Evolutionary conservation across 768 basidiomycete species (phyloP), one percentile per base, ranked within the genome.

Genomic region (Daedaleopsis sinensis): DNA sequence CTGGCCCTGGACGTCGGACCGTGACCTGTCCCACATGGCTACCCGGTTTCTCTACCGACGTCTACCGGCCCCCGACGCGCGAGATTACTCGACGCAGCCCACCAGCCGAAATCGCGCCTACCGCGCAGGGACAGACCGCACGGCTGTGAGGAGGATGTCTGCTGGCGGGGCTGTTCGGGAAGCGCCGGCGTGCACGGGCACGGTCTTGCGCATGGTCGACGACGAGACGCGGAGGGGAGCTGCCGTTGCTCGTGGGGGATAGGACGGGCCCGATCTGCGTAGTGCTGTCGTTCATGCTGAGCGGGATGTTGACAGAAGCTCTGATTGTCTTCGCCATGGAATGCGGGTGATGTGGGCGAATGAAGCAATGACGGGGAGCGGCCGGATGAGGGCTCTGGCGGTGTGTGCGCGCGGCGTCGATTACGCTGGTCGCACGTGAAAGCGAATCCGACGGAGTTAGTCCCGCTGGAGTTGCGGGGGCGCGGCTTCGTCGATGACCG

Each of bases 311-410:
- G 49, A 63, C 50, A n/a, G 37, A 59, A 53, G 36, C 53, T 54
- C 15, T 48, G 50, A 36, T 38, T 46, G 21, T 62, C 50, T 21
- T 58, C 50, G 24, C 54, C 38, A 4, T 43, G 37, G 5, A 57
- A 38, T 37, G 49, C 8, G 13, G 61, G 61, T 5, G 57, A 55
- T 38, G 58, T 57, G 16, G 63, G 63, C 46, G 63, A 58, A 47
- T 64, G 60, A n/a, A 64, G 43, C 44, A 58, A 64, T 8, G 63
- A 58, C n/a, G 63, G 57, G 7, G 63, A 64, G 24, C 54, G 62
- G 2, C 57, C 62, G 43, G 62, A 63, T 5, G 62, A 47, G 23
- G 62, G 39, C 10, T 52, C 27, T n/a, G 35, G 8, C 48, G 27
- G 44, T 23, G 24, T n/a, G n/a, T 13, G 51, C 51, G 49, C 37